Evolutionary conservation across 768 basidiomycete genomes (phyloP).

Genomic region (Amanita rubescens): DNA sequence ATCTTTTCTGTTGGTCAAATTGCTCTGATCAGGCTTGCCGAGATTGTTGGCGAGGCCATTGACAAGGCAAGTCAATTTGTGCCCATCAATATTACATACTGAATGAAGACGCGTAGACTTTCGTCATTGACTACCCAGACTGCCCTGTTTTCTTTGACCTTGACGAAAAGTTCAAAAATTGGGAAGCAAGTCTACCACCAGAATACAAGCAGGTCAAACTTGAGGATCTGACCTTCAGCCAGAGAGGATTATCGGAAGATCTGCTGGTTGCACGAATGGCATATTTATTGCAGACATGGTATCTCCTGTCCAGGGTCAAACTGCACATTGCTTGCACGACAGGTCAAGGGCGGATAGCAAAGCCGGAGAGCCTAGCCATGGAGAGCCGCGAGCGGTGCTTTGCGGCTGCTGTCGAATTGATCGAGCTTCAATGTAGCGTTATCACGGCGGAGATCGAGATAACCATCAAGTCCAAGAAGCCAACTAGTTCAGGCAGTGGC

Average conservation of each 20-base stretch:
- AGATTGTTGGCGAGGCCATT: slow-evolving; percentile 32
- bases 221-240: slow-evolving; percentile 19
- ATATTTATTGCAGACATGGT: slow-evolving; percentile 40
- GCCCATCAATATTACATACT: neutral
- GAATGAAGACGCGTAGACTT: slow-evolving; percentile 22
- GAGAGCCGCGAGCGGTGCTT: slow-evolving; percentile 32
- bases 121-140: slow-evolving; percentile 25
- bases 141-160: slow-evolving; percentile 31
- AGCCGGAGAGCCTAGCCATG: slow-evolving; percentile 19
- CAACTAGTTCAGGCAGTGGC: slow-evolving; percentile 23
- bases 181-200: slow-evolving; percentile 34
- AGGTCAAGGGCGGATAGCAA: slow-evolving; percentile 20
- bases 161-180: slow-evolving; percentile 35
- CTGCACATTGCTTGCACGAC: slow-evolving; percentile 36
- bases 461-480: slow-evolving; percentile 14
- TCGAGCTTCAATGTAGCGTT: slow-evolving; percentile 34
- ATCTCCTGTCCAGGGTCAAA: slow-evolving; percentile 36
- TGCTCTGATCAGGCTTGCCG: slow-evolving; percentile 29
- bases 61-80: slow-evolving; percentile 27
- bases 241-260: slow-evolving; percentile 22
- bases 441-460: slow-evolving; percentile 14
- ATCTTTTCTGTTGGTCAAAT: slow-evolving; percentile 29
- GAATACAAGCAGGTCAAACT: slow-evolving; percentile 29
- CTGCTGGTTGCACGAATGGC: slow-evolving; percentile 31
- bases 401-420: slow-evolving; percentile 32